A percentile compares a stretch with the other conserved stretches of the same genome.
phyloP scores from a whole-genome alignment of 2,329 filamentous ascomycete genomes.

The Clarireedia homoeocarpa region DNA sequence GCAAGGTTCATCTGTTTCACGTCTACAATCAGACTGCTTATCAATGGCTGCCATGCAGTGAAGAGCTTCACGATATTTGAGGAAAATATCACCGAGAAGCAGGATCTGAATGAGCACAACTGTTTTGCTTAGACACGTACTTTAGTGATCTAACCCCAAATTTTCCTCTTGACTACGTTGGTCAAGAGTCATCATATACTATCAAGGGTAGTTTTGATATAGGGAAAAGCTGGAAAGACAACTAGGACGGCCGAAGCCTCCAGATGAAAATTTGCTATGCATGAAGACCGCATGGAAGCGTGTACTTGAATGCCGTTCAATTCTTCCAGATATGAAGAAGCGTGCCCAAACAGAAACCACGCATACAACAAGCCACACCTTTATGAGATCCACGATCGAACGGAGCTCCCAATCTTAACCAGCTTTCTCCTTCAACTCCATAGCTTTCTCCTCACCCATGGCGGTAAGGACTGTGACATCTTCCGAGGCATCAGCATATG shows the following conservation, averaged over 20 bases:
- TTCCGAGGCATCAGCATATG: slow-evolving; percentile 31
- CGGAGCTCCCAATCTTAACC: too few relatives aligned
- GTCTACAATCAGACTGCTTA: too few relatives aligned
- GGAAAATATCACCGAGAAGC: too few relatives aligned
- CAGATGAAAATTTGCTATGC: slow-evolving; percentile 37
- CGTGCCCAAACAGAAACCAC: slow-evolving; percentile 15
- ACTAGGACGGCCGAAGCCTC: slow-evolving; percentile 38
- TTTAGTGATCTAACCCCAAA: slow-evolving; percentile 23
- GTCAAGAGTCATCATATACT: slow-evolving; percentile 28
- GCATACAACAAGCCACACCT: slow-evolving; percentile 24
- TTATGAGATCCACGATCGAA: slow-evolving; percentile 17
- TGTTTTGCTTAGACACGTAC: too few relatives aligned
- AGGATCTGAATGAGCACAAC: too few relatives aligned
- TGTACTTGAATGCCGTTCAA: slow-evolving; percentile 25
- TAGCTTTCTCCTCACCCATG: slow-evolving; percentile 90
- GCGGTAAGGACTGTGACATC: slow-evolving; percentile 88
- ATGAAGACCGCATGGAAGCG: slow-evolving; percentile 36
- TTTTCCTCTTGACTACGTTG: slow-evolving; percentile 29
- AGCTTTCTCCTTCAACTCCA: too few relatives aligned
- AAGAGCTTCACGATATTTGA: too few relatives aligned
- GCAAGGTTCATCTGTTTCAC: too few relatives aligned
- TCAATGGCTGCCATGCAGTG: too few relatives aligned
- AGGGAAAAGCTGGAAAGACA: slow-evolving; percentile 24
- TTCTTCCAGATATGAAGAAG: slow-evolving; percentile 18
- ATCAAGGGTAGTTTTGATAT: slow-evolving; percentile 23